Conservation (phyloP, 192 early-diverging fungal genomes). For the Endogone sp. region DNA sequence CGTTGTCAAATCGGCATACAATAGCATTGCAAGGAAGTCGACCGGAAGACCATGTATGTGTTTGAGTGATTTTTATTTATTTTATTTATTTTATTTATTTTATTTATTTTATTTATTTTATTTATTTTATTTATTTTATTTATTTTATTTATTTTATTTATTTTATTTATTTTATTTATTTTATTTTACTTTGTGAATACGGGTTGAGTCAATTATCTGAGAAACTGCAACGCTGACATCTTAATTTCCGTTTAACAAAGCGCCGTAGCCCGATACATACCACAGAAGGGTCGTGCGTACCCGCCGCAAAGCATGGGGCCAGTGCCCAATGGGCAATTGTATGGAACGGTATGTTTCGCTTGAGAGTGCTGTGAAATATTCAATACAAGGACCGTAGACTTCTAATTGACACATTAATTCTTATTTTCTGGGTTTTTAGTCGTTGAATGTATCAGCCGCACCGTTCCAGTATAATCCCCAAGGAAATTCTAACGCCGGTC, state of each 20-base stretch:
- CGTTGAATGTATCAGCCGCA: background rate
- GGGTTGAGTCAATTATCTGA: too few species aligned
- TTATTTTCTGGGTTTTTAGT: background rate
- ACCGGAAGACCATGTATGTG: conserved; percentile 16
- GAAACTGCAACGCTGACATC: too few species aligned
- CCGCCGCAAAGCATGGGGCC: background rate
- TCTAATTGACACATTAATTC: background rate
- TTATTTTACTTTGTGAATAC: background rate
- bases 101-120: background rate
- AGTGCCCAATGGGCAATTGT: background rate
- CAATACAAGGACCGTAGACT: background rate
- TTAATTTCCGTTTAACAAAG: background rate
- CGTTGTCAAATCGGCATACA: too few species aligned
- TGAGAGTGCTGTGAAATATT: background rate
- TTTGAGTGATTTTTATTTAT: too few species aligned
- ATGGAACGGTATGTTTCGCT: background rate
- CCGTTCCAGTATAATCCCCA: background rate
- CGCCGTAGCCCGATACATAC: background rate
- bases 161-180: background rate
- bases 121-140: background rate
- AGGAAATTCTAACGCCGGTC: background rate
- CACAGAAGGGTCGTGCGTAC: background rate
- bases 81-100: background rate
- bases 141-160: background rate
- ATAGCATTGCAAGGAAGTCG: conserved; percentile 1